A percentile compares a stretch with the other conserved stretches of the same genome.
phyloP scores from a whole-genome alignment of 164 flowering plant genomes.

The Echeveria elegans region DNA sequence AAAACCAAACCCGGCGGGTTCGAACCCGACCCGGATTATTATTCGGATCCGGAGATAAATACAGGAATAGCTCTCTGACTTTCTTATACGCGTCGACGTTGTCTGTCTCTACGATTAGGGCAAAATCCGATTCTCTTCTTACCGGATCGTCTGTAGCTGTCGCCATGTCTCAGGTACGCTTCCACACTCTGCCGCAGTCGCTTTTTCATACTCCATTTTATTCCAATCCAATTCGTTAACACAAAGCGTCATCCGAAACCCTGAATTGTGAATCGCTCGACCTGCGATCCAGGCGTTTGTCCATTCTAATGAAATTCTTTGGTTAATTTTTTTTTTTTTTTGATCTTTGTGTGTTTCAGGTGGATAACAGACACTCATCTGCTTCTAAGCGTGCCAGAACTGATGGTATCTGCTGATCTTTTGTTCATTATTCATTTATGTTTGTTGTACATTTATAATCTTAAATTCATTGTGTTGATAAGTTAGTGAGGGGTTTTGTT shows the following conservation, averaged over 20 bases:
- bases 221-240: background rate
- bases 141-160: background rate
- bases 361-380: slow-evolving; percentile 5
- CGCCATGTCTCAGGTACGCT: background rate
- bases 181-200: background rate
- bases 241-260: background rate
- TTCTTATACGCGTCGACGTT: background rate
- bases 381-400: slow-evolving; percentile 7
- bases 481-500: no score
- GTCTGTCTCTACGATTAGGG: slow-evolving; percentile 4
- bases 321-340: background rate
- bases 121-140: background rate
- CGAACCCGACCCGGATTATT: no score
- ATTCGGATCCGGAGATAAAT: no score
- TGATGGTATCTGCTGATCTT: background rate
- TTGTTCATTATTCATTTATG: background rate
- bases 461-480: background rate
- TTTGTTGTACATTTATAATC: background rate
- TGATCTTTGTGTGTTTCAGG: background rate
- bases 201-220: background rate
- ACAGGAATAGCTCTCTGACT: no score
- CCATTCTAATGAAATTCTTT: no score
- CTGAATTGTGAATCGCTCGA: background rate
- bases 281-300: background rate
- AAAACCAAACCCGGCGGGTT: no score